phyloP scores from a whole-genome alignment of 1,139 yeast species.

The Pneumocystis sp. region DNA sequence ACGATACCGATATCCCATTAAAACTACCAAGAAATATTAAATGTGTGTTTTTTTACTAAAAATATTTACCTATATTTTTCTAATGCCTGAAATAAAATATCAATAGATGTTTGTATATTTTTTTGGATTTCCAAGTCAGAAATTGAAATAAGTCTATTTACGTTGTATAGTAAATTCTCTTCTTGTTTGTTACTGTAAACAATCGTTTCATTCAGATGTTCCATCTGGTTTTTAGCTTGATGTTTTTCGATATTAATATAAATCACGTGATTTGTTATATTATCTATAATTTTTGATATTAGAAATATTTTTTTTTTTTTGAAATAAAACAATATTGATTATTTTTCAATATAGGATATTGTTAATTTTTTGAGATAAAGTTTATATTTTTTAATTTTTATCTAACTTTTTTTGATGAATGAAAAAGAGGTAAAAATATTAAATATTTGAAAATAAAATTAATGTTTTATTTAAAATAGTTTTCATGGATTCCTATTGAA shows the following conservation, averaged over 20 bases:
- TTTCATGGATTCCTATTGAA: neutral
- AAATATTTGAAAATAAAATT: neutral
- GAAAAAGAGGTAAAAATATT: neutral
- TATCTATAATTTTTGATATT: neutral
- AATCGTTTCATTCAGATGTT: neutral
- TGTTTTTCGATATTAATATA: neutral
- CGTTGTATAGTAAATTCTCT: neutral
- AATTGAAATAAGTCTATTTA: neutral
- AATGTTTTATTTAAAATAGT: neutral
- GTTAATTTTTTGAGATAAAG: neutral
- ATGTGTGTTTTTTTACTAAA: neutral
- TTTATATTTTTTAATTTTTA: neutral
- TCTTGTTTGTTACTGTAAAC: neutral
- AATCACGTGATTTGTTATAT: neutral
- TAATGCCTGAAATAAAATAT: neutral
- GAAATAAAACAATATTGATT: neutral
- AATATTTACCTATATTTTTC: neutral
- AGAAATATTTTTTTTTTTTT: too few relatives aligned
- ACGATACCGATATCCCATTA: slow-evolving; percentile 55
- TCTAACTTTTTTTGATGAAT: neutral
- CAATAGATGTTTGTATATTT: neutral
- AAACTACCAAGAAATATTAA: slow-evolving; percentile 20
- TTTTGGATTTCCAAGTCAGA: neutral
- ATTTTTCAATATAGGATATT: neutral
- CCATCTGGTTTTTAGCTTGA: neutral